Percentiles rank a stretch among this genome's conserved stretches.
phyloP scores from a whole-genome alignment of 2,329 filamentous ascomycete genomes.

The Nemania abortiva region DNA sequence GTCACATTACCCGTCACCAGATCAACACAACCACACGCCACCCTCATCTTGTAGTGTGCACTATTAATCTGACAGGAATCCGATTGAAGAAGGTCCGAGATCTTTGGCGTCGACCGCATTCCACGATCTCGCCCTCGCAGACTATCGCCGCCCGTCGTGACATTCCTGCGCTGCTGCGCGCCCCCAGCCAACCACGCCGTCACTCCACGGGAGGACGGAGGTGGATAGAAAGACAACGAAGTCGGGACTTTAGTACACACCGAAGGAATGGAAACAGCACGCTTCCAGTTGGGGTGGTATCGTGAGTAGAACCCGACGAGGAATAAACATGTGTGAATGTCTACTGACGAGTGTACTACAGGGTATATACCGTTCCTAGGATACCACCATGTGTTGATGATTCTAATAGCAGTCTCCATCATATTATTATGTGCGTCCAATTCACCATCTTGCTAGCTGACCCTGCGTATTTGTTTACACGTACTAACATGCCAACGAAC shows the following conservation, averaged over 20 bases:
- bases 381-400: constrained; percentile 93
- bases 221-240: constrained; percentile 45
- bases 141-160: constrained; percentile 23
- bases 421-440: constrained; percentile 88
- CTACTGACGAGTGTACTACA: constrained; percentile 45
- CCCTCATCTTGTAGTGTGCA: constrained; percentile 37
- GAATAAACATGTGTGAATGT: neutral
- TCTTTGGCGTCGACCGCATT: constrained; percentile 36
- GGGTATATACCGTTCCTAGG: constrained; percentile 77
- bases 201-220: constrained; percentile 51
- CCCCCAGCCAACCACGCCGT: constrained; percentile 45
- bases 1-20: no score
- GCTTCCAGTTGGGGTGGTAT: constrained; percentile 51
- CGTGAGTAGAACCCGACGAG: constrained; percentile 44
- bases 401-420: constrained; percentile 91
- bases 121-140: constrained; percentile 32
- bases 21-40: constrained; percentile 14
- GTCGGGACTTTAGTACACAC: constrained; percentile 38
- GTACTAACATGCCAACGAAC: constrained; percentile 31
- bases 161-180: constrained; percentile 45
- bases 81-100: constrained; percentile 33
- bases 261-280: constrained; percentile 44
- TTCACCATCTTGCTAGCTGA: neutral
- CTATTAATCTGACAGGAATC: constrained; percentile 47
- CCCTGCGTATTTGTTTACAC: constrained; percentile 10